These are phyloP conservation scores for Mucor circinelloides DNA, from an alignment of 371 early-diverging fungal genomes.

Conservation along the genomic window DNA sequence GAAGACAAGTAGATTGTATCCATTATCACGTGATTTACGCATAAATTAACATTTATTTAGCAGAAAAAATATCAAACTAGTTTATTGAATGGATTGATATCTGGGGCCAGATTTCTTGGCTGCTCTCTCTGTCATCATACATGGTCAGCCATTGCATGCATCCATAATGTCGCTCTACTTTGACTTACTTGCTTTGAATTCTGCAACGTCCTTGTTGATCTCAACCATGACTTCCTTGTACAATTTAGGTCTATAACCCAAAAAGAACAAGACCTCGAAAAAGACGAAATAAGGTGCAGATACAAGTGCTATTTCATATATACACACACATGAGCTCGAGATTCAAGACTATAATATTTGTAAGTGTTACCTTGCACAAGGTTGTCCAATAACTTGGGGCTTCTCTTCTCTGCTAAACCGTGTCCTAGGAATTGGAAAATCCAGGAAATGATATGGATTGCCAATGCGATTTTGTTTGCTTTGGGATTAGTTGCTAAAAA, in stretches of 20 bases:
- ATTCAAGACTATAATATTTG: not conserved
- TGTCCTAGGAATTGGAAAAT: constrained; percentile 91
- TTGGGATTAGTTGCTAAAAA: constrained; percentile 52
- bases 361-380: constrained; percentile 69
- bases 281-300: constrained; percentile 96
- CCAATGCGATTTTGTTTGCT: constrained; percentile 56
- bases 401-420: constrained; percentile 83
- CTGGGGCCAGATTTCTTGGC: not conserved
- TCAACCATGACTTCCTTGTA: constrained; percentile 62
- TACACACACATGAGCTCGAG: not conserved
- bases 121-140: not conserved
- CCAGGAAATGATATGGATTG: constrained; percentile 78
- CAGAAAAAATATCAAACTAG: not conserved
- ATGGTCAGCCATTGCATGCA: too few species aligned
- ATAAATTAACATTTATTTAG: not conserved
- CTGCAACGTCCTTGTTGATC: constrained; percentile 68
- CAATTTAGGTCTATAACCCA: constrained; percentile 83
- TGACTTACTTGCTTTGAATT: constrained; percentile 49
- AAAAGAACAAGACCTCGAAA: constrained; percentile 82
- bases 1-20: not conserved
- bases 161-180: not conserved
- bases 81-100: not conserved
- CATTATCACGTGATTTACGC: not conserved
- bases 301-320: constrained; percentile 65
- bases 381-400: constrained; percentile 89